phyloP scores from a whole-genome alignment of 306 rosid genomes.

The Trifolium fragiferum region DNA sequence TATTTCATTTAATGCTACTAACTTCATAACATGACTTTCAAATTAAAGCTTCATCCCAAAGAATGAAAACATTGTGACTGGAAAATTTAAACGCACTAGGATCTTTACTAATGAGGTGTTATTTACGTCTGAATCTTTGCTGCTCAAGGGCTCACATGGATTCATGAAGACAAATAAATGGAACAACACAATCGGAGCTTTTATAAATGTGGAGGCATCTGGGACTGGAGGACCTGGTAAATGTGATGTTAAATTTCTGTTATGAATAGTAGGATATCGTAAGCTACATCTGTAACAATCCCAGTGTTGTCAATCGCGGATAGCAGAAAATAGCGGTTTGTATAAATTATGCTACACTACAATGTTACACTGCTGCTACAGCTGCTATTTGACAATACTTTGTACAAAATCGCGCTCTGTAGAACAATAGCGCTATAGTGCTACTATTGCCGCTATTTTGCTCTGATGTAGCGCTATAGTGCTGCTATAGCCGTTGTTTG shows the following conservation, averaged over 20 bases:
- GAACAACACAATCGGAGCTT: constrained; percentile 90
- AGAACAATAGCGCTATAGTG: not conserved
- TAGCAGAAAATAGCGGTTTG: not conserved
- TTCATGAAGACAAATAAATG: constrained; percentile 93
- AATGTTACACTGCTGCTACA: not conserved
- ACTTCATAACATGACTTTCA: constrained; percentile 11
- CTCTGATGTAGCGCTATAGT: not conserved
- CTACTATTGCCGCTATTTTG: too few relatives aligned
- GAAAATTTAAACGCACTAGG: constrained; percentile 1
- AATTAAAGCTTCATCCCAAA: not conserved
- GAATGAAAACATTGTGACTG: constrained; percentile 32
- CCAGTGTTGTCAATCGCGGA: not conserved
- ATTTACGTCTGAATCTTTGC: constrained; percentile 33
- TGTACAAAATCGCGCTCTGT: not conserved
- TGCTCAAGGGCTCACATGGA: constrained; percentile 89
- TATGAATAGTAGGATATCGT: constrained; percentile 19
- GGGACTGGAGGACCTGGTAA: constrained; percentile 92
- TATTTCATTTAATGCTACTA: not conserved
- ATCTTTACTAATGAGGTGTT: constrained; percentile 40
- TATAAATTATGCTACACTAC: not conserved
- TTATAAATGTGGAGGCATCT: constrained; percentile 92
- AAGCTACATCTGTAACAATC: constrained; percentile 7
- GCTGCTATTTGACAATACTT: not conserved
- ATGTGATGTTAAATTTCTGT: constrained; percentile 29
- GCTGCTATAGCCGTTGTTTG: not conserved